A percentile compares a stretch with the other conserved stretches of the same genome.
Evolutionary conservation across 805 yeast genomes (phyloP).

Genomic region (Metschnikowia gruessii): DNA sequence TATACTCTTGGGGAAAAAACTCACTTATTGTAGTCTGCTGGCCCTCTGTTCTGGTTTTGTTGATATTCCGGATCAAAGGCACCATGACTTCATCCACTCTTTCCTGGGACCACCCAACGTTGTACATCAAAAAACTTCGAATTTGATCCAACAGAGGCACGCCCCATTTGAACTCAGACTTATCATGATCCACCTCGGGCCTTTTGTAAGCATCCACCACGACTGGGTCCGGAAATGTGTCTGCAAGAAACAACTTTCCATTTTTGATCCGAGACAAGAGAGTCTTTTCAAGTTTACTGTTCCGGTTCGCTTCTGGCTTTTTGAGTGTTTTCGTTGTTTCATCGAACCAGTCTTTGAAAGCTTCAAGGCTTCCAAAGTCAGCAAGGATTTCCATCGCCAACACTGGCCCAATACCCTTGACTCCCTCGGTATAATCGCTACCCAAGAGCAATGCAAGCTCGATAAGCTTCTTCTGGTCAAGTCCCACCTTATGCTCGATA

Average conservation of each 20-base stretch:
- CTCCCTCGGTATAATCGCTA: slow-evolving; percentile 92
- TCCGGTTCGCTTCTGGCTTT: slow-evolving; percentile 35
- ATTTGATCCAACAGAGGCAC: slow-evolving; percentile 78
- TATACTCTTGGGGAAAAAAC: slow-evolving; percentile 61
- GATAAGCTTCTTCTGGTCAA: slow-evolving; percentile 61
- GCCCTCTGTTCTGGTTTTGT: slow-evolving; percentile 53
- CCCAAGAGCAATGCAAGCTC: slow-evolving; percentile 84
- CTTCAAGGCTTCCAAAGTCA: slow-evolving; percentile 57
- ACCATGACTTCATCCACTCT: slow-evolving; percentile 78
- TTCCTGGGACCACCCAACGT: slow-evolving; percentile 77
- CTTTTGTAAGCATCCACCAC: slow-evolving; percentile 70
- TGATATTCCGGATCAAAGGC: slow-evolving; percentile 81
- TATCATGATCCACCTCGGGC: slow-evolving; percentile 85
- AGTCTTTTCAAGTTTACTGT: slow-evolving; percentile 51
- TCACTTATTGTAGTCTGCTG: slow-evolving; percentile 61
- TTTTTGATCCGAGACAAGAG: slow-evolving; percentile 53
- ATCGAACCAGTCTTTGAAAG: slow-evolving; percentile 58
- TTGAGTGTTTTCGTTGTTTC: slow-evolving; percentile 37
- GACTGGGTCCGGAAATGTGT: slow-evolving; percentile 64
- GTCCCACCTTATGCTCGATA: slow-evolving; percentile 60
- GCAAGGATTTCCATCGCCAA: slow-evolving; percentile 86
- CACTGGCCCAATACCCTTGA: slow-evolving; percentile 93
- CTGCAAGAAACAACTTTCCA: slow-evolving; percentile 55
- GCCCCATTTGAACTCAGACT: slow-evolving; percentile 85
- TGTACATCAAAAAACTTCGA: slow-evolving; percentile 61